Conservation (phyloP, 495 filamentous ascomycete species). For the Hypoxylon perforatum region DNA sequence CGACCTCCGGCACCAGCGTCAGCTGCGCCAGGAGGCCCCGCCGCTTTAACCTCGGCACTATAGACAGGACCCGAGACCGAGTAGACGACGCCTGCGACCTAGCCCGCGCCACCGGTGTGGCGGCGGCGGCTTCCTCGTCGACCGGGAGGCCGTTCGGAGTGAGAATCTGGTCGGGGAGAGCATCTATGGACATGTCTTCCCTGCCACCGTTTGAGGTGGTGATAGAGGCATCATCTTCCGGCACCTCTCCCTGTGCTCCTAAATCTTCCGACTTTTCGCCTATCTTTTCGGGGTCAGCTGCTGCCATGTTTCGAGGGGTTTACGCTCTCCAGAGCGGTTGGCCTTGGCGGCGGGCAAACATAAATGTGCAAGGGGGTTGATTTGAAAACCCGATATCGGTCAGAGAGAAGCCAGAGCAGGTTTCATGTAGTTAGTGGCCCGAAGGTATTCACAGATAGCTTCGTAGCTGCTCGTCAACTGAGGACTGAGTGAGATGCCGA, state of each 20-base stretch:
- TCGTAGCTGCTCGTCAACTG: not conserved
- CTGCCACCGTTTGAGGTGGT: slow-evolving; percentile 13
- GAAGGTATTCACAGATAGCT: not conserved
- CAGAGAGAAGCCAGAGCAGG: not conserved
- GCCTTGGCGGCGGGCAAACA: not conserved
- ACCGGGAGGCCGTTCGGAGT: slow-evolving; percentile 30
- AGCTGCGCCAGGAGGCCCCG: slow-evolving; percentile 80
- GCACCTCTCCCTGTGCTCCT: not conserved
- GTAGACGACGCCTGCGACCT: slow-evolving; percentile 51
- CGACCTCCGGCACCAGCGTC: slow-evolving; percentile 83
- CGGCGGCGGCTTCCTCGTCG: slow-evolving; percentile 31
- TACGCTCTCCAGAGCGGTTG: not conserved
- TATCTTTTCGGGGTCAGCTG: slow-evolving; percentile 29
- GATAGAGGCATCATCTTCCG: slow-evolving; percentile 28
- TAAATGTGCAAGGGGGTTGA: slow-evolving; percentile 1
- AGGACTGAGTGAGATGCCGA: slow-evolving; percentile 2
- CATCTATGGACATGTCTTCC: slow-evolving; percentile 28
- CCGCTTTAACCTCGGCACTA: slow-evolving; percentile 73
- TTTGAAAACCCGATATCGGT: slow-evolving; percentile 31
- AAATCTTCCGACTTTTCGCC: slow-evolving; percentile 22
- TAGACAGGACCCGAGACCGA: slow-evolving; percentile 51
- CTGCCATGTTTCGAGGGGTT: slow-evolving; percentile 16
- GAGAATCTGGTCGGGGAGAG: slow-evolving; percentile 20
- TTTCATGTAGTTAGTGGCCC: not conserved
- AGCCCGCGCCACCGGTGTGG: slow-evolving; percentile 22